phyloP scores from a whole-genome alignment of 345 rosid species.

The Abelmoschus esculentus region DNA sequence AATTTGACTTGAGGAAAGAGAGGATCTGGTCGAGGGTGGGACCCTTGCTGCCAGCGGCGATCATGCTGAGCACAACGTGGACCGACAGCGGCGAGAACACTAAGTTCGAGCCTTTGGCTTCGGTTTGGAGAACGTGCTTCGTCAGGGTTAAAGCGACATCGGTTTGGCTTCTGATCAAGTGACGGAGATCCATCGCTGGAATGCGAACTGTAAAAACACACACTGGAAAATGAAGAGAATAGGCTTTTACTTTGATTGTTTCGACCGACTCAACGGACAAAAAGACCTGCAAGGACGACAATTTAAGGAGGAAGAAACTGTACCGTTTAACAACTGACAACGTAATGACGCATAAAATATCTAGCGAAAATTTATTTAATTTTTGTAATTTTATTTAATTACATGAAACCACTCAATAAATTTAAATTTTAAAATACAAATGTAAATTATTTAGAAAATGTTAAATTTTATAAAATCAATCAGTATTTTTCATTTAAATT shows the following conservation, averaged over 20 bases:
- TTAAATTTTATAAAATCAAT: no score
- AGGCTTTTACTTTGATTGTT: no score
- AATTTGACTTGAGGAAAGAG: conserved; percentile 56
- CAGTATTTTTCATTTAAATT: no score
- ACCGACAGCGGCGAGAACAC: conserved; percentile 78
- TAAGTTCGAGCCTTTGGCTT: conserved; percentile 46
- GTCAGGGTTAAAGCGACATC: conserved; percentile 42
- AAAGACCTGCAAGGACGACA: neutral
- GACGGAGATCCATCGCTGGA: conserved; percentile 47
- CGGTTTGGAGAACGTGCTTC: conserved; percentile 35
- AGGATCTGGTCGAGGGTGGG: conserved; percentile 65
- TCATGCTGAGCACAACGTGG: conserved; percentile 57
- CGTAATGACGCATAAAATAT: no score
- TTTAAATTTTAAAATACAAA: no score
- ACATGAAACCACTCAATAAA: no score
- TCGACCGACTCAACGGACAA: neutral
- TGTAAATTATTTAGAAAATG: no score
- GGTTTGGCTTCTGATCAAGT: conserved; percentile 48
- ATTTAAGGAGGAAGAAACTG: no score
- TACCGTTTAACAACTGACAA: no score
- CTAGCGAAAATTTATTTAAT: no score
- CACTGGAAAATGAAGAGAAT: neutral
- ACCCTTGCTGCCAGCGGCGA: conserved; percentile 63
- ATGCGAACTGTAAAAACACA: neutral
- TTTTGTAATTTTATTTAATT: no score